phyloP scores from a whole-genome alignment of 2,329 filamentous ascomycete genomes.

The Phaeoacremonium minimum region DNA sequence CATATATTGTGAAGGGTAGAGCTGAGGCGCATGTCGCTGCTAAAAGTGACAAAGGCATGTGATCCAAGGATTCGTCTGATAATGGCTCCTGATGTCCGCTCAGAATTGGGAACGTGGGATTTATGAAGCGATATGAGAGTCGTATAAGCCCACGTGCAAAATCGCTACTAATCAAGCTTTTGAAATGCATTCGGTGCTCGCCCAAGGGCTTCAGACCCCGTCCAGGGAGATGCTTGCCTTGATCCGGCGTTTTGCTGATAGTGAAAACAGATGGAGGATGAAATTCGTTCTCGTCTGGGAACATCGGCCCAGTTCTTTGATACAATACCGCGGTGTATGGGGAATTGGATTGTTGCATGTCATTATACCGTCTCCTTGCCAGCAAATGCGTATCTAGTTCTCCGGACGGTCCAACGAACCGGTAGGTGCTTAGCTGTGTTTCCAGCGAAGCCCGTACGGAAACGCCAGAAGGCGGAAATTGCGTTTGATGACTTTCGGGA shows the following conservation, averaged over 20 bases:
- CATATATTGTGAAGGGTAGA: conserved; percentile 36
- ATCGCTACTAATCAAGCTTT: not conserved
- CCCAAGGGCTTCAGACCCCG: not conserved
- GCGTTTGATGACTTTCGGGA: not conserved
- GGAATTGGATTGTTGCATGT: not conserved
- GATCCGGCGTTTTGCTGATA: not conserved
- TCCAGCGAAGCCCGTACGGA: too few relatives aligned
- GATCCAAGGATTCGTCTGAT: conserved; percentile 21
- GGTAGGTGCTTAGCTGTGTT: too few relatives aligned
- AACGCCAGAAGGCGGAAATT: too few relatives aligned
- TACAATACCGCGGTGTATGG: not conserved
- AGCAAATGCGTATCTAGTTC: not conserved
- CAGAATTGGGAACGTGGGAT: conserved; percentile 37
- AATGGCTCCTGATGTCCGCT: conserved; percentile 25
- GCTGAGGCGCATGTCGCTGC: conserved; percentile 37
- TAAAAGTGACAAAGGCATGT: conserved; percentile 28
- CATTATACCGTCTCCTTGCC: not conserved
- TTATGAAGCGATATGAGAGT: conserved; percentile 34
- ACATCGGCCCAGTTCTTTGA: not conserved
- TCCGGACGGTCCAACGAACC: not conserved
- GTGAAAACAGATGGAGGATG: not conserved
- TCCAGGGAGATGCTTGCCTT: not conserved
- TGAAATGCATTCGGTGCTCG: not conserved
- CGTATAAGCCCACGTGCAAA: conserved; percentile 28
- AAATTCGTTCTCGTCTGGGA: not conserved